Conservation (phyloP, 169 alveolate genomes). For the Plasmodium berghei region DNA sequence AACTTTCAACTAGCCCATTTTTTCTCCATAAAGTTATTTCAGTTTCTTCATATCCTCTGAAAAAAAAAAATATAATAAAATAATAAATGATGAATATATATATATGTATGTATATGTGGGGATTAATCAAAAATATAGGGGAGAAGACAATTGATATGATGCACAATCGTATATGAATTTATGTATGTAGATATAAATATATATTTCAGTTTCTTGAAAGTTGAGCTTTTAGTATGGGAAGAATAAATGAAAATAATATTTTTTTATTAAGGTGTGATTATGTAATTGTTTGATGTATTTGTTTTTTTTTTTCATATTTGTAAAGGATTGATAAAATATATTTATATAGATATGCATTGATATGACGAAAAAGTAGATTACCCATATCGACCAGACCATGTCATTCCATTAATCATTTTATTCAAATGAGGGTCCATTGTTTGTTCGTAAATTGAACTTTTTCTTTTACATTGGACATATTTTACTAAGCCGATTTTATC, state of each 20-base stretch:
- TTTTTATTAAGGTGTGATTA: too few species aligned
- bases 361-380: slow-evolving; percentile 7
- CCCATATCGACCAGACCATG: slow-evolving; percentile 77
- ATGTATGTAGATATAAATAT: slow-evolving; percentile 6
- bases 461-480: slow-evolving; percentile 38
- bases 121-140: not conserved
- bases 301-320: too few species aligned
- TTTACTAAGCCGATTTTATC: slow-evolving; percentile 58
- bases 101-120: not conserved
- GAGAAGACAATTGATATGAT: not conserved
- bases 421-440: slow-evolving; percentile 25
- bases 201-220: not conserved
- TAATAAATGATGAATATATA: not conserved
- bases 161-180: not conserved
- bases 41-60: slow-evolving; percentile 72
- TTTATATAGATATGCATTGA: not conserved
- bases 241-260: too few species aligned
- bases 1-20: slow-evolving; percentile 48
- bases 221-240: too few species aligned
- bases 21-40: slow-evolving; percentile 62
- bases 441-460: slow-evolving; percentile 37
- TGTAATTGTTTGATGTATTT: too few species aligned
- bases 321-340: not conserved
- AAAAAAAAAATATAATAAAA: not conserved
- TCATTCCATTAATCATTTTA: slow-evolving; percentile 44